Evolutionary conservation across 148 eudicot species (phyloP).

Genomic region (Diospyros kaki): DNA sequence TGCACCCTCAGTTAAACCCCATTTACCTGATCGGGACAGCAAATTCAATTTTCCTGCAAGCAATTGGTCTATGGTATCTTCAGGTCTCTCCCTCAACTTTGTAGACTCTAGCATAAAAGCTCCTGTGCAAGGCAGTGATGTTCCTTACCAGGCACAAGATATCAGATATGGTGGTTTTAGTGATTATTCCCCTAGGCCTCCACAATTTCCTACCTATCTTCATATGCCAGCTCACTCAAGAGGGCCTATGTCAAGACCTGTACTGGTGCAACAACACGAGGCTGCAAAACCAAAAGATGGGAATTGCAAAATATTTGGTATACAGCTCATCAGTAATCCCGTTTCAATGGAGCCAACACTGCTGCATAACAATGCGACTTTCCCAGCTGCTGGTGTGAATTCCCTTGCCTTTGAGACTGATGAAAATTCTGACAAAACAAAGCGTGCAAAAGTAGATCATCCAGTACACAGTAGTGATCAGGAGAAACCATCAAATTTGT

Average conservation of each 20-base stretch:
- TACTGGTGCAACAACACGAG: constrained; percentile 24
- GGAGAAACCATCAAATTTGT: constrained; percentile 31
- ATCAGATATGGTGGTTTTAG: constrained; percentile 44
- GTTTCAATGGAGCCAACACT: constrained; percentile 22
- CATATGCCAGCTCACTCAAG: constrained; percentile 40
- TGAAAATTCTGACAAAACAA: constrained; percentile 38
- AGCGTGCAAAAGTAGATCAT: constrained; percentile 37
- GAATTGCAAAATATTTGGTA: constrained; percentile 70
- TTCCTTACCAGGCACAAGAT: constrained; percentile 42
- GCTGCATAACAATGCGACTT: constrained; percentile 22
- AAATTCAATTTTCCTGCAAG: constrained; percentile 37
- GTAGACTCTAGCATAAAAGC: constrained; percentile 42
- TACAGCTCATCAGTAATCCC: constrained; percentile 47
- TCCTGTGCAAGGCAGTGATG: constrained; percentile 32
- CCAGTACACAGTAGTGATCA: constrained; percentile 33
- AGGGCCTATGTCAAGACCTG: constrained; percentile 31
- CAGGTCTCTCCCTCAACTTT: constrained; percentile 62
- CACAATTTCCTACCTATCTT: constrained; percentile 32
- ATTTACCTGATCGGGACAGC: constrained; percentile 44
- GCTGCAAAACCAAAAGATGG: constrained; percentile 45
- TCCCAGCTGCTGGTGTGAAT: constrained; percentile 27
- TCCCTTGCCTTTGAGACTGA: constrained; percentile 33
- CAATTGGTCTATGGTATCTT: constrained; percentile 42
- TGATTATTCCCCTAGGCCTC: constrained; percentile 50
- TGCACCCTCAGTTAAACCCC: constrained; percentile 33